These are phyloP conservation scores for Pholiota molesta DNA, from an alignment of 768 basidiomycete species.

Conservation along the genomic window DNA sequence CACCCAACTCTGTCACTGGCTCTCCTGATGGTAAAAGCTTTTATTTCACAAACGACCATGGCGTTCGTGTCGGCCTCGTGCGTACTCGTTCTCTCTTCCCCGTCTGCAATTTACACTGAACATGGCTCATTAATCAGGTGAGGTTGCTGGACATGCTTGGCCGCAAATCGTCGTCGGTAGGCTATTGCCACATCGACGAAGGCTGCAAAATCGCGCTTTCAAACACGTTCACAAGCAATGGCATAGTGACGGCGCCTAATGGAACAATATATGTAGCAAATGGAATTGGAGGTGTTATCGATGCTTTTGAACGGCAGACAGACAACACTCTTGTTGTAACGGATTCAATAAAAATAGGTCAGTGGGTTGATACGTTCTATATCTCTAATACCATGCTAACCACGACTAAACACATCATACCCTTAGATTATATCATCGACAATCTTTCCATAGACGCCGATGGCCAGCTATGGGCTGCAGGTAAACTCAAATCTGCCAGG, in stretches of 20 bases:
- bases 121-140: not conserved
- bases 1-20: slow-evolving; percentile 75
- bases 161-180: slow-evolving; percentile 49
- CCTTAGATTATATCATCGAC: slow-evolving; percentile 41
- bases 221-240: slow-evolving; percentile 57
- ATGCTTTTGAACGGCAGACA: slow-evolving; percentile 56
- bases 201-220: slow-evolving; percentile 65
- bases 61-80: slow-evolving; percentile 55
- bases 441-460: slow-evolving; percentile 63
- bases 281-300: slow-evolving; percentile 44
- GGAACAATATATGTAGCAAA: slow-evolving; percentile 68
- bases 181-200: slow-evolving; percentile 62
- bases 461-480: slow-evolving; percentile 66
- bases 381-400: not conserved
- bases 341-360: slow-evolving; percentile 58
- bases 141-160: slow-evolving; percentile 26
- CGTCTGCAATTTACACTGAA: not conserved
- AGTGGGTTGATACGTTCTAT: slow-evolving; percentile 2
- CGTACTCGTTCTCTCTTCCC: slow-evolving; percentile 21
- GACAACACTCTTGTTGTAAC: slow-evolving; percentile 61
- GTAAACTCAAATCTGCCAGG: slow-evolving; percentile 30
- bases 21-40: slow-evolving; percentile 64
- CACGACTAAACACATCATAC: not conserved
- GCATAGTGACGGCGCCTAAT: slow-evolving; percentile 58
- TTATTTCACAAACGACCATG: slow-evolving; percentile 72